Conservation (phyloP, 257 asterid species). For the Primulina huaijiensis region DNA sequence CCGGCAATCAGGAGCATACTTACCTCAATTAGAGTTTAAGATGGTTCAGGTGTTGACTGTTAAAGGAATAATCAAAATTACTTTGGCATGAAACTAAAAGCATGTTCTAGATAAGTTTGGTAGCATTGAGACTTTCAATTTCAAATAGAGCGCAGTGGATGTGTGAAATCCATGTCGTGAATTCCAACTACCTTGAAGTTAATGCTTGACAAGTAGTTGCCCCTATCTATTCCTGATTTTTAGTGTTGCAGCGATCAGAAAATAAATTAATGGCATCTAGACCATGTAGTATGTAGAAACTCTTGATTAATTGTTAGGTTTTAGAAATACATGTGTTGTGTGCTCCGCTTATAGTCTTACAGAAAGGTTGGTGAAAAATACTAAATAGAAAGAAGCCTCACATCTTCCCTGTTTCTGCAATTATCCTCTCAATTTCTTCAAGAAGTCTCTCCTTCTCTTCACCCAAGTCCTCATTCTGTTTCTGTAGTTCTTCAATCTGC, state of each 20-base stretch:
- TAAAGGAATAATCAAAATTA: neutral
- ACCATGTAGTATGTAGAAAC: neutral
- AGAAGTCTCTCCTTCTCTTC: slow-evolving; percentile 71
- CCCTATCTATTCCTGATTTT: neutral
- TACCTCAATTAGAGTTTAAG: neutral
- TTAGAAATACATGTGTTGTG: neutral
- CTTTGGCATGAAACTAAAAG: neutral
- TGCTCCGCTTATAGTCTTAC: neutral
- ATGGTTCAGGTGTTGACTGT: neutral
- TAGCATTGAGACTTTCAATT: neutral
- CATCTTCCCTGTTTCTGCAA: slow-evolving; percentile 45
- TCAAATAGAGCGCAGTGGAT: neutral
- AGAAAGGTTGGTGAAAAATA: slow-evolving; percentile 8
- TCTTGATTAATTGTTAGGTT: neutral
- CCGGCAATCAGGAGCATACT: neutral
- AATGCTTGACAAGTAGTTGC: neutral
- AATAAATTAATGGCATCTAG: neutral
- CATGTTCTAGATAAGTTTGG: neutral
- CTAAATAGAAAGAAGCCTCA: slow-evolving; percentile 7
- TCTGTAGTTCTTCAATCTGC: slow-evolving; percentile 80
- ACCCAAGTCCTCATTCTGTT: slow-evolving; percentile 58
- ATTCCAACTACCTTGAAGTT: neutral
- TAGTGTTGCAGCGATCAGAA: neutral
- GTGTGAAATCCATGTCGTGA: neutral
- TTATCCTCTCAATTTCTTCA: slow-evolving; percentile 79